phyloP scores from a whole-genome alignment of 192 early-diverging fungal genomes.

The Coemansia guatemalensis region DNA sequence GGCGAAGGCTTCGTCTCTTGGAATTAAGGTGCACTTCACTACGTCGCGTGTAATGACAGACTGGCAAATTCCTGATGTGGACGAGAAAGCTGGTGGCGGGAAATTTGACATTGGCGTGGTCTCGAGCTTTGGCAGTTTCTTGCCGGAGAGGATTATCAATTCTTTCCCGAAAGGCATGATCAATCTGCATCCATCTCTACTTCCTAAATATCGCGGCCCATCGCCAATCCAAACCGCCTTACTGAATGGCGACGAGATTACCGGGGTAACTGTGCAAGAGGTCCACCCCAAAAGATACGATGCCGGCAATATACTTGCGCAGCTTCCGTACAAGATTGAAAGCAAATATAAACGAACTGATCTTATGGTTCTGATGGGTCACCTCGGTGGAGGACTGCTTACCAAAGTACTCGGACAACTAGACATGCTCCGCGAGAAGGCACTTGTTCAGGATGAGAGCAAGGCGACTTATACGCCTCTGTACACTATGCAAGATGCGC shows the following conservation, averaged over 20 bases:
- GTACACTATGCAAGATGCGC: slow-evolving; percentile 58
- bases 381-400: slow-evolving; percentile 18
- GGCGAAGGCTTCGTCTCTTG: slow-evolving; percentile 5
- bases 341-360: not conserved
- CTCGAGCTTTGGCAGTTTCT: slow-evolving; percentile 92
- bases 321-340: slow-evolving; percentile 32
- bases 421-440: slow-evolving; percentile 42
- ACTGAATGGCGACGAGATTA: slow-evolving; percentile 66
- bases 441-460: slow-evolving; percentile 62
- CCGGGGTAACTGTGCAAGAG: slow-evolving; percentile 88
- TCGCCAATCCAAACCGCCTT: slow-evolving; percentile 88
- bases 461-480: slow-evolving; percentile 70
- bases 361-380: slow-evolving; percentile 18
- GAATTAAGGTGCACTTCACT: slow-evolving; percentile 4
- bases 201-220: slow-evolving; percentile 92
- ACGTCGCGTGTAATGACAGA: not conserved
- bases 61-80: slow-evolving; percentile 15
- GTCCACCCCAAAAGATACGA: slow-evolving; percentile 78
- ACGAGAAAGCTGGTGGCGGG: not conserved
- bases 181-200: slow-evolving; percentile 92
- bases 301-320: slow-evolving; percentile 78
- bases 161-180: slow-evolving; percentile 68
- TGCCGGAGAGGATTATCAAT: slow-evolving; percentile 71
- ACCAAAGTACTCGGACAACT: slow-evolving; percentile 23
- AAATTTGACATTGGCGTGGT: slow-evolving; percentile 85